Evolutionary conservation across 2,329 filamentous ascomycete species (phyloP).

Genomic region (Diaporthe velutina): DNA sequence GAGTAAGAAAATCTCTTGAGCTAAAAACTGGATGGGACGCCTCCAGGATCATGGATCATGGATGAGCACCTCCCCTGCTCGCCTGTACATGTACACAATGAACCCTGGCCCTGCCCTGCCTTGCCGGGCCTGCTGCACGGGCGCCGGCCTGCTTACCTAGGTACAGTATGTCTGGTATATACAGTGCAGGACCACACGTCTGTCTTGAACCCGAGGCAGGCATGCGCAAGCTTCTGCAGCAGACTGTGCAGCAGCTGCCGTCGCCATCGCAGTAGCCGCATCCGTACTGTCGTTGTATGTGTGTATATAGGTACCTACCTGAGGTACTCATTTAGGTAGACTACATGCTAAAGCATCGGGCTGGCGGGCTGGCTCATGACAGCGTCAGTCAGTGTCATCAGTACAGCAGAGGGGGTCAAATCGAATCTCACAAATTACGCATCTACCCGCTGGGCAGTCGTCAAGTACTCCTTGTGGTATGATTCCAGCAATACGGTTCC

Average conservation of each 20-base stretch:
- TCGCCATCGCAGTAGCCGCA: not conserved
- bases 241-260: constrained; percentile 13
- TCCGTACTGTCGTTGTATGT: not conserved
- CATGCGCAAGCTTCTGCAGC: constrained; percentile 14
- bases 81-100: not conserved
- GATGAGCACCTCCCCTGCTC: not conserved
- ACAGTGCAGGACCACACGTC: not conserved
- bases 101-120: constrained; percentile 1
- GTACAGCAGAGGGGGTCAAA: not conserved
- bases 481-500: constrained; percentile 25
- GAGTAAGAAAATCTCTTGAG: constrained; percentile 35
- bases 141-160: not conserved
- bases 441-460: not conserved
- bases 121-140: constrained; percentile 8
- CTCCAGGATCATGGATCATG: constrained; percentile 28
- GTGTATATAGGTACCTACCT: not conserved
- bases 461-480: not conserved
- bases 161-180: not conserved
- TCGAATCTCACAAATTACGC: not conserved
- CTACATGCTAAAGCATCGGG: not conserved
- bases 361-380: not conserved
- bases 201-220: not conserved
- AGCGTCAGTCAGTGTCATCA: not conserved
- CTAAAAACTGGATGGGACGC: constrained; percentile 33
- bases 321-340: not conserved